A percentile compares a stretch with the other conserved stretches of the same genome.
Conservation (phyloP, 176 grass and related monocot genomes). For the Typha latifolia region DNA sequence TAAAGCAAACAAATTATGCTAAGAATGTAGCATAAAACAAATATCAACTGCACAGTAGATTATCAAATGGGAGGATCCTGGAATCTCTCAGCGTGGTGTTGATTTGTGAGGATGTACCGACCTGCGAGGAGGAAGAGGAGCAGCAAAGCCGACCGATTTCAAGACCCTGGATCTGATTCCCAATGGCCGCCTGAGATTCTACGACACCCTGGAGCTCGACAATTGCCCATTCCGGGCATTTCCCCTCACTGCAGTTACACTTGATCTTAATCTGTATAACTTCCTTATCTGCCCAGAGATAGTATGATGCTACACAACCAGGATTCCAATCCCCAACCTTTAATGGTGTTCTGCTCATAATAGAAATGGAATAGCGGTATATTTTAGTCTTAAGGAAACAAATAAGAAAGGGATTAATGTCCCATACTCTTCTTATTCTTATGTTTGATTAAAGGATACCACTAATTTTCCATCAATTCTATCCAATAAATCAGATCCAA, state of each 20-base stretch:
- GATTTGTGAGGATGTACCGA: neutral
- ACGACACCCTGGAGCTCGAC: slow-evolving; percentile 87
- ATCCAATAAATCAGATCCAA: no score
- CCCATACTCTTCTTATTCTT: no score
- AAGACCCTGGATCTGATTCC: slow-evolving; percentile 52
- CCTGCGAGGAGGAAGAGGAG: slow-evolving; percentile 49
- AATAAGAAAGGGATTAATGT: no score
- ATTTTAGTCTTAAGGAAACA: no score
- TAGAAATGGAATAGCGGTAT: no score
- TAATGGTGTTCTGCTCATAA: no score
- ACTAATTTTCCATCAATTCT: no score
- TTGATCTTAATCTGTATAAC: slow-evolving; percentile 68
- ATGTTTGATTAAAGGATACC: no score
- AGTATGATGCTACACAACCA: no score
- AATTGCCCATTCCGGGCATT: slow-evolving; percentile 74
- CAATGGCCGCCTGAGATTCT: slow-evolving; percentile 45
- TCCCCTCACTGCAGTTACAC: slow-evolving; percentile 47
- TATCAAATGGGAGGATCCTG: neutral
- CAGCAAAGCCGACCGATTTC: slow-evolving; percentile 79
- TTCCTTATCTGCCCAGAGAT: neutral
- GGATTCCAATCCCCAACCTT: no score
- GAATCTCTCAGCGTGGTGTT: no score
- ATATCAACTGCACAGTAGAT: neutral
- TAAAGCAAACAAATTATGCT: neutral
- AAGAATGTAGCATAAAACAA: neutral